Conservation (phyloP, 2,329 filamentous ascomycete genomes). For the Neonectria ditissima region DNA sequence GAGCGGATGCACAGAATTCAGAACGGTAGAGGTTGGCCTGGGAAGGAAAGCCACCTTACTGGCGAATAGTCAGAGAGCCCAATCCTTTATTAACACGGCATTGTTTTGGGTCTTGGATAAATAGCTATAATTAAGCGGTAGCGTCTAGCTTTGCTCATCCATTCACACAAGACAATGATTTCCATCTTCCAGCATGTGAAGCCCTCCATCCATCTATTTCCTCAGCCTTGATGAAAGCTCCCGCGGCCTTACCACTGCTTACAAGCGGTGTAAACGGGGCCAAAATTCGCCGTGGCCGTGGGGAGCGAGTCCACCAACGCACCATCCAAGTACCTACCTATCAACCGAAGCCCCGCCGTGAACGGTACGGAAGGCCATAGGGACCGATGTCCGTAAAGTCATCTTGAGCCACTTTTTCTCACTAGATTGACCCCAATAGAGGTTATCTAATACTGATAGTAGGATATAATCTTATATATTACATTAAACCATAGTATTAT, state of each 20-base stretch:
- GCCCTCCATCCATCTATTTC: neutral
- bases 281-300: conserved; percentile 9
- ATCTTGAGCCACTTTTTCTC: too few relatives aligned
- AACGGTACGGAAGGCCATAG: too few relatives aligned
- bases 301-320: neutral
- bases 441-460: too few relatives aligned
- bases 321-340: too few relatives aligned
- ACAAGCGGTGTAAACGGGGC: conserved; percentile 23
- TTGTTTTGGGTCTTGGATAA: neutral
- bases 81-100: neutral
- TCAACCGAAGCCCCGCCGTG: conserved; percentile 19
- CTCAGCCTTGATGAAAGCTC: conserved; percentile 9
- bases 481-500: too few relatives aligned
- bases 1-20: neutral
- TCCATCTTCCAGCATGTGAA: neutral
- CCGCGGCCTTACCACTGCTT: neutral
- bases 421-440: too few relatives aligned
- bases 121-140: neutral
- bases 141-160: neutral
- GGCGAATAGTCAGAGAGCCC: too few relatives aligned
- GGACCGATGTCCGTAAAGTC: too few relatives aligned
- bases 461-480: too few relatives aligned
- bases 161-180: neutral
- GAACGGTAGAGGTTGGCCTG: too few relatives aligned
- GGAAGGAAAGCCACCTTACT: too few relatives aligned